These are phyloP conservation scores for Jasminum sambac DNA, from an alignment of 257 asterid species.

Conservation along the genomic window DNA sequence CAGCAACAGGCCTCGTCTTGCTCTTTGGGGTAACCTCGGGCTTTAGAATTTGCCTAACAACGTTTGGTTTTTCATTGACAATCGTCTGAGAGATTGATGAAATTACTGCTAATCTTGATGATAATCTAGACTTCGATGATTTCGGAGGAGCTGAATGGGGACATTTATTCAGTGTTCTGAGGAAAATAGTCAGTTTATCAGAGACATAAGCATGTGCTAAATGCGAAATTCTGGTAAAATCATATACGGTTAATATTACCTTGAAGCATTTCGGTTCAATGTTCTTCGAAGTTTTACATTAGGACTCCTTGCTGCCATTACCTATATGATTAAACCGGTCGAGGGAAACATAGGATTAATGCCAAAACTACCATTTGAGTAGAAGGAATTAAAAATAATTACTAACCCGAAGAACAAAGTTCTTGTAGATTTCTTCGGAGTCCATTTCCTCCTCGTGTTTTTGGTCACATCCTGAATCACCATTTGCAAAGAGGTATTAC, in stretches of 20 bases:
- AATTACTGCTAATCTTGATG: constrained; percentile 47
- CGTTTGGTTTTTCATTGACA: constrained; percentile 41
- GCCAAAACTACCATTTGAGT: constrained; percentile 4
- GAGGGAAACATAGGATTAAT: neutral
- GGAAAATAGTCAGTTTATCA: constrained; percentile 19
- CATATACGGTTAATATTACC: constrained; percentile 36
- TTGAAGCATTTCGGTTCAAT: constrained; percentile 58
- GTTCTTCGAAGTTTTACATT: constrained; percentile 70
- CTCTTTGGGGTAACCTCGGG: constrained; percentile 54
- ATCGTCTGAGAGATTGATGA: constrained; percentile 59
- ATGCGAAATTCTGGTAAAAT: neutral
- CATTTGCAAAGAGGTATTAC: constrained; percentile 3
- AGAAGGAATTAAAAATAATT: constrained; percentile 1
- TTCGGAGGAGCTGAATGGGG: constrained; percentile 91
- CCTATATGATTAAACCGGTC: constrained; percentile 46
- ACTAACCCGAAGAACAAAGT: constrained; percentile 89
- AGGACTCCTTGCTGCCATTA: constrained; percentile 98
- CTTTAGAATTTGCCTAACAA: constrained; percentile 36
- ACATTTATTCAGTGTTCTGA: constrained; percentile 67
- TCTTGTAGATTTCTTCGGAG: constrained; percentile 73
- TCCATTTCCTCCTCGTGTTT: constrained; percentile 96
- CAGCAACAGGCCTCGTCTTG: constrained; percentile 68
- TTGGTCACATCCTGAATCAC: constrained; percentile 79
- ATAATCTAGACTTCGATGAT: constrained; percentile 59
- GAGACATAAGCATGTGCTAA: neutral